A percentile compares a stretch with the other conserved stretches of the same genome.
phyloP scores from a whole-genome alignment of 2,329 filamentous ascomycete species.

The Botryotinia convoluta region DNA sequence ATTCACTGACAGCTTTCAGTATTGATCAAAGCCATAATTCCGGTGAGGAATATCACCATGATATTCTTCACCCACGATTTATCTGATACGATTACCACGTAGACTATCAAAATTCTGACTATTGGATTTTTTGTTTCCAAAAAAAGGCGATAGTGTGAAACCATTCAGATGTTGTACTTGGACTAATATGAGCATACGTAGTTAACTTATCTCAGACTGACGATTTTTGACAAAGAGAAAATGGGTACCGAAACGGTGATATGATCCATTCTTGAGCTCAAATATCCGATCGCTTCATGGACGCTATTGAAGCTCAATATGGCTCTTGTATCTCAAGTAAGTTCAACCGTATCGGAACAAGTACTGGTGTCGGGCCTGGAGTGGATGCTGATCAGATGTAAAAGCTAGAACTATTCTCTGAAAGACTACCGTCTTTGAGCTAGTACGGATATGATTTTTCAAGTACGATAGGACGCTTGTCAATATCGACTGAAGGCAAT shows the following conservation, averaged over 20 bases:
- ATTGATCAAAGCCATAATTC: neutral
- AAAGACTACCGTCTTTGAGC: neutral
- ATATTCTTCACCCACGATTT: neutral
- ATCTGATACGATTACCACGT: too few relatives aligned
- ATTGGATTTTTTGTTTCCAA: too few relatives aligned
- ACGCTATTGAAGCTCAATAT: neutral
- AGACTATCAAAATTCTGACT: neutral
- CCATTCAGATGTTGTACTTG: neutral
- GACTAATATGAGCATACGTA: neutral
- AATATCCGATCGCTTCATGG: neutral
- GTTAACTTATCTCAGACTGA: neutral
- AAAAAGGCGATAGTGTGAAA: too few relatives aligned
- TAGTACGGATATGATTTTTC: neutral
- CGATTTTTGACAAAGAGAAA: neutral
- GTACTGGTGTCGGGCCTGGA: neutral
- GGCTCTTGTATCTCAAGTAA: neutral
- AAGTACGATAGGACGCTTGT: neutral
- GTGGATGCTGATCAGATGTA: neutral
- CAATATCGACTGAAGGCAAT: neutral
- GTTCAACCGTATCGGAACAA: neutral
- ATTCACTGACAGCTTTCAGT: neutral
- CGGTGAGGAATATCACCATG: too few relatives aligned
- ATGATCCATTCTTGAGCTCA: neutral
- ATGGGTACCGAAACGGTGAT: neutral
- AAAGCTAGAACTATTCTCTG: neutral